These are phyloP conservation scores for Penicillium hordei DNA, from an alignment of 2,329 filamentous ascomycete species.

Conservation along the genomic window DNA sequence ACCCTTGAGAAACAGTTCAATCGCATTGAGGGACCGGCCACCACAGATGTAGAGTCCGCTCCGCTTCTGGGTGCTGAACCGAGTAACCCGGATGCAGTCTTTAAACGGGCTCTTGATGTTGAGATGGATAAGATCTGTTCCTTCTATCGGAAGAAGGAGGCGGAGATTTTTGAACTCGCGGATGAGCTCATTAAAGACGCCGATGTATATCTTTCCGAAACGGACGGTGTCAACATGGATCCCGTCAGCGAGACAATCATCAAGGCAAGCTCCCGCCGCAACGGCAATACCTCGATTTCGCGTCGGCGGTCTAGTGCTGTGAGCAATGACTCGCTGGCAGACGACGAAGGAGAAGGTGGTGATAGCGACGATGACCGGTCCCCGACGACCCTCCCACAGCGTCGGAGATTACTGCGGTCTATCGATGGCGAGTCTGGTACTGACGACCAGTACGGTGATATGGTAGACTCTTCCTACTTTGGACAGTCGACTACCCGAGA, in stretches of 20 bases:
- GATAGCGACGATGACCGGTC: constrained; percentile 61
- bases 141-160: constrained; percentile 87
- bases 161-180: constrained; percentile 80
- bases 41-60: constrained; percentile 75
- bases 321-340: constrained; percentile 50
- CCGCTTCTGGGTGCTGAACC: constrained; percentile 67
- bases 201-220: constrained; percentile 63
- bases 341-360: constrained; percentile 49
- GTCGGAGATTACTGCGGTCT: constrained; percentile 22
- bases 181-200: constrained; percentile 74
- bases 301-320: constrained; percentile 49
- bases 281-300: constrained; percentile 4
- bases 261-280: constrained; percentile 36
- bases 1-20: constrained; percentile 83
- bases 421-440: constrained; percentile 30
- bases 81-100: constrained; percentile 75
- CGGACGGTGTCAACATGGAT: constrained; percentile 45
- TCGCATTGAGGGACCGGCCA: constrained; percentile 52
- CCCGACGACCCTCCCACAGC: constrained; percentile 5
- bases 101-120: constrained; percentile 75
- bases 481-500: constrained; percentile 25
- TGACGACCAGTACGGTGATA: constrained; percentile 34
- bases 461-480: constrained; percentile 38
- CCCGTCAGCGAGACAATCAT: constrained; percentile 44
- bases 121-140: constrained; percentile 92